Base-by-base conservation (phyloP, 2,329 filamentous ascomycete genomes). In the Aspergillus udagawae region DNA sequence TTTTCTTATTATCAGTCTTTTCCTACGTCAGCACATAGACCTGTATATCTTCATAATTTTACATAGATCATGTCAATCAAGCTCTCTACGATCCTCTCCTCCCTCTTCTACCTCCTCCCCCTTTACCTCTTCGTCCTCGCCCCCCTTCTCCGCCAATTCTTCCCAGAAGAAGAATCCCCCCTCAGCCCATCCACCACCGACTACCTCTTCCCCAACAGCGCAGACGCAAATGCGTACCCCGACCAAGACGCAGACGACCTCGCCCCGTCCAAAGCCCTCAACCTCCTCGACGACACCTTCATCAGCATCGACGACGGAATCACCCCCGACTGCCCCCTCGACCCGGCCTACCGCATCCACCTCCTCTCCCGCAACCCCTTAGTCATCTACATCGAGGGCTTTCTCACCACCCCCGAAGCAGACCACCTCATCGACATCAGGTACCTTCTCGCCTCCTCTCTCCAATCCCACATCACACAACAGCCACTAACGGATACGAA, bases 301-400 rank as follows among this genome's bases (percentile, higher is more conserved):
- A 70, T 75, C 49, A 72, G 70, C 50, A 67, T 68, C 2, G 70
- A 74, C 9, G 72, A 75, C 60, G 70, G 65, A 3, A 59, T 66
- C 12, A 62, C 63, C 3, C 42, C 62, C 9, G 60, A 59, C 35
- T 75, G 73, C 38, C 62, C 67, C 32, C 12, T 14, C 21, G 54
- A 63, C 1, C 63, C 66, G 5, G 59, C 59, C 2, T 74, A 75
- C 57, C 60, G 62, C 17, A 70, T 80, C 1, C 79, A 83, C 62
- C 71, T 86, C 4, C 74, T 85, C 52, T 80, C 77, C 20, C 72
- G 78, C 17, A 77, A 79, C 48, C 84, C 84, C 2, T 67, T 86
- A 59, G 74, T 87, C 6, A 74, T 86, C 17, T 86, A 86, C 67
- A 79, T 86, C 49, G 81, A 84, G 65, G 73, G 76, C 38, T 86